Base-by-base conservation (phyloP, 75 land plant genomes). In the Cupressus sempervirens region DNA sequence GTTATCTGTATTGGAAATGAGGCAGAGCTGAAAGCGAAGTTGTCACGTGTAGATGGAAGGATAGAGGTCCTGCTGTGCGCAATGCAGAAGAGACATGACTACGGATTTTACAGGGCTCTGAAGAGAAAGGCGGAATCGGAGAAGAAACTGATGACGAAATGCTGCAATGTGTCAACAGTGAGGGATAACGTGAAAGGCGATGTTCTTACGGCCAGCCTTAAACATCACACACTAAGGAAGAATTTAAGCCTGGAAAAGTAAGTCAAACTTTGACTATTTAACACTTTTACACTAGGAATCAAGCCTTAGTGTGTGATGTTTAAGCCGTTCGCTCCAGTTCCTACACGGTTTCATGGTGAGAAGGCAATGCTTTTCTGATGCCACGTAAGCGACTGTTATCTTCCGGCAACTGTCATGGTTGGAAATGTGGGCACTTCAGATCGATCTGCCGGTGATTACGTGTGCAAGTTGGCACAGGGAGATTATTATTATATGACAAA, bases 81-180 rank as follows among this genome's bases (percentile, higher is more conserved):
- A 12, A 88, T 93, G 92, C 43, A 85, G 8, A 68, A 53, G 15
- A 68, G 53, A 23, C 82, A 83, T 74, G 84, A 90, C 52, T 10
- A 10, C 86, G 48, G 58, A 26, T 89, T 89, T 14, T 91, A 91
- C 88, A 87, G 89, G 41, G 72, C 82, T 73, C 91, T 95, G 82
- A 95, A 95, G 86, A 86, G 84, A 81, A 74, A 91, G 26, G 89
- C 86, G 76, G 92, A 91, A 72, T 88, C 86, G 1, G 67, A 83
- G 80, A 43, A 90, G 35, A 93, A 95, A 11, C 84, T 91, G 7
- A 76, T 91, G 23, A 93, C 94, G 6, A 94, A 93, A 68, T 93
- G 97, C 82, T 92, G 93, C 81, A 23, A 88, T 58, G 14, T 85
- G 13, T 30, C 13, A 0, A 16, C 50, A 7, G 84, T 88, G 0